phyloP scores from a whole-genome alignment of 345 rosid genomes.

The Limnanthes douglasii region DNA sequence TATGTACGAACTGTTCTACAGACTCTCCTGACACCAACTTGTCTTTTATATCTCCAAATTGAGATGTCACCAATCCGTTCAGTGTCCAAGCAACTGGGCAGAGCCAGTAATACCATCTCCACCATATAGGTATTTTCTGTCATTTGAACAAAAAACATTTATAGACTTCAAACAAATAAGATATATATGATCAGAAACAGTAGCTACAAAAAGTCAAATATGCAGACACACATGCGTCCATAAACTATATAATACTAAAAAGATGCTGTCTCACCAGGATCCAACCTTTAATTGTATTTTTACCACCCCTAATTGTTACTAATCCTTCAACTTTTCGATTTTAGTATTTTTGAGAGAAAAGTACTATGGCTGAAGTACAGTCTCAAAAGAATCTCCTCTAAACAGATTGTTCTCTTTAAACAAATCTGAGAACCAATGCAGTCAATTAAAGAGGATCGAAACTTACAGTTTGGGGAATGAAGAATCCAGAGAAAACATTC shows the following conservation, averaged over 20 bases:
- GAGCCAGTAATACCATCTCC: conserved; percentile 44
- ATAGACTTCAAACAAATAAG: background rate
- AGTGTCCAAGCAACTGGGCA: conserved; percentile 32
- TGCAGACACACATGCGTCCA: no score
- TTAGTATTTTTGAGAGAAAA: no score
- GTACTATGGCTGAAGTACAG: no score
- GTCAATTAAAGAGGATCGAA: background rate
- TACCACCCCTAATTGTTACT: no score
- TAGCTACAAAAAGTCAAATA: no score
- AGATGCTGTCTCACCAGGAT: no score
- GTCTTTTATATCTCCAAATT: conserved; percentile 24
- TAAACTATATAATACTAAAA: no score
- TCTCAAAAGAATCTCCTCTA: no score
- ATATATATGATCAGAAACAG: no score
- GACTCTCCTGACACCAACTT: conserved; percentile 24
- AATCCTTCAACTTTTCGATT: no score
- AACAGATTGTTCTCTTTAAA: conserved; percentile 1
- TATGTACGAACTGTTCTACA: conserved; percentile 35
- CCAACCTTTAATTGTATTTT: no score
- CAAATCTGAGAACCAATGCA: background rate
- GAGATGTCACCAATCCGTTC: conserved; percentile 30
- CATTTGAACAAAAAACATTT: background rate
- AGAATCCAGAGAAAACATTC: conserved; percentile 56
- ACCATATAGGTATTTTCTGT: conserved; percentile 33
- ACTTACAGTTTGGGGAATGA: conserved; percentile 48